Evolutionary conservation across 306 rosid genomes (phyloP), one percentile per base, ranked within the genome.

Genomic region (Canavalia ensiformis): DNA sequence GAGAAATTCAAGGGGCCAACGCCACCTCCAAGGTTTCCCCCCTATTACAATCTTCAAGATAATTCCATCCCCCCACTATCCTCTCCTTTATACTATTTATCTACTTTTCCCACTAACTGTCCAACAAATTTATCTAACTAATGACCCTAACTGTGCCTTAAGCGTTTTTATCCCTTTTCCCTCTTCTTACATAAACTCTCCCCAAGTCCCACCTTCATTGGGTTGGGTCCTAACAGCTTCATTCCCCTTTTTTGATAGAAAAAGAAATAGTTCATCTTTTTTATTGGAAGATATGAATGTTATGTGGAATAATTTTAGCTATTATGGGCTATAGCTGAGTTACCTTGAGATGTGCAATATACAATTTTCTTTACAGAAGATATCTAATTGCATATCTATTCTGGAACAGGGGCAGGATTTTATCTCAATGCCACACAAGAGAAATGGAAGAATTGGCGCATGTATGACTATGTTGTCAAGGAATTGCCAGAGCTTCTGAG

Each of bases 371-470:
- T 30, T 30, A 8, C 77, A 33, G 74, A 42, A 60, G 50, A 68
- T 60, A 70, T 68, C 46, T 60, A 34, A 33, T 72, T 86, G 12
- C 74, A 57, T 58, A 30, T 55, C n/a, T 73, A 70, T 82, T 65
- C 68, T 55, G 50, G 35, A 84, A 67, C 87, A 95, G 99, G 98
- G 72, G 98, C 98, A 71, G 97, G 99, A 55, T 95, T 95, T 90
- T 93, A 95, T 87, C 86, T 95, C 88, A 95, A 95, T 59, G 98
- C 99, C 56, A 89, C 94, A 63, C 91, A 93, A 88, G 97, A 95
- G 85, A 95, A 93, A 88, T 95, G 99, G 99, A 95, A 91, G 87
- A 91, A 95, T 73, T 95, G 99, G 99, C 90, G 88, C 29, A 95
- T 95, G 99, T 95, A 95, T 78, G 99, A 95, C 66, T 95, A 95